A percentile compares a stretch with the other conserved stretches of the same genome.
phyloP scores from a whole-genome alignment of 495 filamentous ascomycete species.

The Entonaema liquescens region DNA sequence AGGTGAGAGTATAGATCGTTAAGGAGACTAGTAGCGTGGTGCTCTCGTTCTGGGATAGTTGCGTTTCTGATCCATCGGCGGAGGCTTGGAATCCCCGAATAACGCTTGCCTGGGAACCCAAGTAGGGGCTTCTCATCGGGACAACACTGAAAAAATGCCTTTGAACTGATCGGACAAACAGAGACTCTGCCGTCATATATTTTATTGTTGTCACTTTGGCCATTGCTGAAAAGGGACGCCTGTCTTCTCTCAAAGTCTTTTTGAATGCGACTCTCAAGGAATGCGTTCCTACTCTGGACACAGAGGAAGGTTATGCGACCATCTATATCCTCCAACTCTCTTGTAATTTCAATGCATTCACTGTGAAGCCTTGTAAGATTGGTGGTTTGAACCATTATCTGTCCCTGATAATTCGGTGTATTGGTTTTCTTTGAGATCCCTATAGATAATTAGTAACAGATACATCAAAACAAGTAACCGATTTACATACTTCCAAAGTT shows the following conservation, averaged over 20 bases:
- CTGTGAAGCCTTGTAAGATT: no score
- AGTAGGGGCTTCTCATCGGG: neutral
- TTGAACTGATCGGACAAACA: neutral
- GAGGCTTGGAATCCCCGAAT: neutral
- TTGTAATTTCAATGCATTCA: no score
- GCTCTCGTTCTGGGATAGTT: neutral
- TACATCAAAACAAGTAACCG: no score
- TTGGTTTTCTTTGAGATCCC: neutral
- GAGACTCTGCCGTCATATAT: neutral
- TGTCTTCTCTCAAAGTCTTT: neutral
- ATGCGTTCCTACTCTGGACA: neutral
- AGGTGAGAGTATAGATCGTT: neutral
- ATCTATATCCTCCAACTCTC: neutral
- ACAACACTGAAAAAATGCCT: neutral
- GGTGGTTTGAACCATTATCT: neutral
- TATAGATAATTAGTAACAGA: neutral
- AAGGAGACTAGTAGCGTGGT: neutral
- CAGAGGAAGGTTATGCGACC: neutral
- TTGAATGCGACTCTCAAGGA: neutral
- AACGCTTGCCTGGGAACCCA: neutral
- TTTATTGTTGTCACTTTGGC: neutral
- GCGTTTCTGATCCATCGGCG: neutral
- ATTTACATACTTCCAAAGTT: no score
- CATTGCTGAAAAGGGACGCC: neutral
- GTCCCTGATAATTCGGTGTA: neutral